Base-by-base conservation (phyloP, 805 yeast genomes). In the Metschnikowia lochheadii region DNA sequence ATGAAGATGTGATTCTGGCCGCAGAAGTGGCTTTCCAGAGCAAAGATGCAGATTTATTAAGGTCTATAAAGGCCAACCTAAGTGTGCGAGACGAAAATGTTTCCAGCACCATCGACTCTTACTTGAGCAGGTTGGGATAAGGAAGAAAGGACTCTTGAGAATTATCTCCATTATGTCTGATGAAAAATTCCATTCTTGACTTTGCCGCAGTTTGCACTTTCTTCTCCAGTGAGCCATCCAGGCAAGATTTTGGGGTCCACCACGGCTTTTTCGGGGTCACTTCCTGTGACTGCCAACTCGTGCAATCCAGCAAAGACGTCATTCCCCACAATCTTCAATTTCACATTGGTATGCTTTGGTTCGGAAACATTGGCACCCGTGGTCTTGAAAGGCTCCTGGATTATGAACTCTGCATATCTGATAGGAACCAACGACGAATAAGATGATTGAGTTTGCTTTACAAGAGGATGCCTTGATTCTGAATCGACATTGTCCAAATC, bases 231-330 rank as follows among this genome's bases (percentile, higher is more conserved):
- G 32, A 88, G 64, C 91, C 90, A 88, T 31, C 82, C 78, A 0
- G 96, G 96, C 14, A 86, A 66, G 0, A 56, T 69, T n/a, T 74
- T 68, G 0, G 86, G 77, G 56, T 85, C 77, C 1, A 83, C 65
- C 0, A 75, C 58, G 77, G 54, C 68, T 50, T 47, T 70, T 71
- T 57, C 53, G 15, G 58, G 47, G 15, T 63, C 62, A 0, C 51
- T 46, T 2, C 65, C 55, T 13, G 36, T 23, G 1, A 65, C 68
- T 26, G 89, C 78, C 15, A 88, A 69, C 59, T 86, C 84, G 63
- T 86, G 89, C 36, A 88, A 60, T 0, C 96, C 96, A 2, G 82
- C 95, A 73, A 83, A 88, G 0, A 89, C 77, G 62, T 88, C 95
- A 17, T 70, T 73, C 1, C 96, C 96, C 3, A 75, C 67, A 4